Evolutionary conservation across 768 basidiomycete species (phyloP), one percentile per base, ranked within the genome.

Genomic region (Tricholoma furcatifolium): DNA sequence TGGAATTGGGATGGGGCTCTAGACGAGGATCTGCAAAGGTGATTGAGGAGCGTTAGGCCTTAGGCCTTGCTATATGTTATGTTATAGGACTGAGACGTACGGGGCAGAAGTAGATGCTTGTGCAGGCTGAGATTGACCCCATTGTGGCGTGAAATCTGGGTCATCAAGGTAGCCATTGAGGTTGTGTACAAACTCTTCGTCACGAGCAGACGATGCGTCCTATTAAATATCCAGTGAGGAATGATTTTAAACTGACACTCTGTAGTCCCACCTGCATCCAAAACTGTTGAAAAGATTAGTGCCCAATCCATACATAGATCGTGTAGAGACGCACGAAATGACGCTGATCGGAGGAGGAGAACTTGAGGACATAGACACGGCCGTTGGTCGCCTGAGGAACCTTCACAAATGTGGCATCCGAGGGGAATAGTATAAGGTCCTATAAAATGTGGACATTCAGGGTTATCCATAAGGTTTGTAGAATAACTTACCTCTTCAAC

Each of bases 351-450:
- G 93, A 95, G 18, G 90, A 93, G 0, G 88, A 85, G 74, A 97
- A 96, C 70, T 90, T 92, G 67, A 96, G 85, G 56, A 95, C 90
- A 60, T 90, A 92, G 4, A 87, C 84, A 55, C 92, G 76, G 6
- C 88, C 91, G 30, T 74, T 74, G 9, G 62, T 45, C 6, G 87
- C 80, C 62, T 91, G 82, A 2, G 79, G 55, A 9, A 95, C 87
- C 67, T 85, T 87, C 60, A 77, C 76, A 64, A 97, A 92, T 1
- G 77, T 81, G 3, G 93, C 93, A 68, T 97, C 93, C 2, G 82
- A 80, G 1, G 92, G 91, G 67, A 95, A 91, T 48, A 96, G 71
- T 57, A 96, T 92, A 50, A 94, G 71, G 62, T 97, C 93, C 90
- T 92, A 57, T 17, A 47, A n/a, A n/a, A n/a, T n/a, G n/a, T 18